phyloP scores from a whole-genome alignment of 805 yeast genomes.

The Cyberlindnera xylosilytica region DNA sequence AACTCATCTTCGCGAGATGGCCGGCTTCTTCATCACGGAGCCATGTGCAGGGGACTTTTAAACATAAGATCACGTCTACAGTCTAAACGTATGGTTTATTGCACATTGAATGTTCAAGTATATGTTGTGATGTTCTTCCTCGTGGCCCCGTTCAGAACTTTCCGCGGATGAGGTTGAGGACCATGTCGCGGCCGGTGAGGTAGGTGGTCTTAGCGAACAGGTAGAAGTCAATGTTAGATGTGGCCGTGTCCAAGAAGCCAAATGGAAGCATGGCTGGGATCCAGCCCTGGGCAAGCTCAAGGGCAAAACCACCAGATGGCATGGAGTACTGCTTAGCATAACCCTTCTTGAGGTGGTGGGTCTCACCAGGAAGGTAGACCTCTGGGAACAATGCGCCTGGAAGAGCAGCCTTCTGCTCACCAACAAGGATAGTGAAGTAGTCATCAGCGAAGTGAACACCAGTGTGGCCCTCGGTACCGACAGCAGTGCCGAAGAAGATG shows the following conservation, averaged over 20 bases:
- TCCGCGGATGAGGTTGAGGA: slow-evolving; percentile 59
- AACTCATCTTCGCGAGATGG: not conserved
- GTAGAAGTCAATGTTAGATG: slow-evolving; percentile 75
- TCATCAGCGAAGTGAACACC: slow-evolving; percentile 98
- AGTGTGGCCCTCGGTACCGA: slow-evolving; percentile 94
- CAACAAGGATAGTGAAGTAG: slow-evolving; percentile 85
- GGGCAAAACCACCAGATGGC: slow-evolving; percentile 80
- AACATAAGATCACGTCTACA: too few species aligned
- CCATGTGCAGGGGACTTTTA: too few species aligned
- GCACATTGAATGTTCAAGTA: too few species aligned
- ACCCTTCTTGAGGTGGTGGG: slow-evolving; percentile 76
- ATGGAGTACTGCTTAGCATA: slow-evolving; percentile 78
- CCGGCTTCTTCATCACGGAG: not conserved
- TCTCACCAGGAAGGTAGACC: slow-evolving; percentile 82
- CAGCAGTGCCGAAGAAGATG: slow-evolving; percentile 89
- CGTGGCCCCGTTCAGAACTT: slow-evolving; percentile 49
- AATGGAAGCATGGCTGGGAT: slow-evolving; percentile 97
- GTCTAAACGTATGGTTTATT: too few species aligned
- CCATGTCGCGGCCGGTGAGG: slow-evolving; percentile 79
- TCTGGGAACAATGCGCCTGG: slow-evolving; percentile 64
- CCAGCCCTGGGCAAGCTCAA: slow-evolving; percentile 98
- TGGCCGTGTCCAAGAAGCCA: slow-evolving; percentile 77
- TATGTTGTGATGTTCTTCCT: too few species aligned
- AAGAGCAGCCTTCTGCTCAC: slow-evolving; percentile 70
- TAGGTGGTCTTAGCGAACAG: slow-evolving; percentile 68